These are phyloP conservation scores for Suhomyces prunicola DNA, from an alignment of 805 yeast species.

Conservation along the genomic window DNA sequence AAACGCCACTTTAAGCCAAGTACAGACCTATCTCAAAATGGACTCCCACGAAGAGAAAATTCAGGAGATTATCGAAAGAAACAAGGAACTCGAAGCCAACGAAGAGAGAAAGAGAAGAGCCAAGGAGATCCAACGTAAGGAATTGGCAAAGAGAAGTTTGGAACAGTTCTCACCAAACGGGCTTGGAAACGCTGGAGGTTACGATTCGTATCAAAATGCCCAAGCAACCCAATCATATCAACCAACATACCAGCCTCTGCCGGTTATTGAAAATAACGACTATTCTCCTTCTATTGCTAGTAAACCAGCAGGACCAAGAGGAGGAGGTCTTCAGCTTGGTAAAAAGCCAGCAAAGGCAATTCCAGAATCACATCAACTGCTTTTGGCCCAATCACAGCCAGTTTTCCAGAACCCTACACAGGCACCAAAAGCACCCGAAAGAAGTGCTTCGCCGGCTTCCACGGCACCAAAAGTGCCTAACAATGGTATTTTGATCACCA, in stretches of 20 bases:
- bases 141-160: constrained; percentile 61
- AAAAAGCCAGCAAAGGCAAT: constrained; percentile 38
- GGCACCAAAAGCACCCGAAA: constrained; percentile 13
- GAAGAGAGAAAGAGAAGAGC: constrained; percentile 97
- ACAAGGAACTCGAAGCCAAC: constrained; percentile 94
- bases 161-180: constrained; percentile 36
- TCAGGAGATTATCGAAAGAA: constrained; percentile 95
- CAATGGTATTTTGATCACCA: constrained; percentile 74
- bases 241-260: constrained; percentile 28
- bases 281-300: constrained; percentile 13
- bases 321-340: constrained; percentile 74
- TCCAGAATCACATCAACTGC: constrained; percentile 27
- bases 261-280: constrained; percentile 19
- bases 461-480: constrained; percentile 39
- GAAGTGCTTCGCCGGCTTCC: constrained; percentile 17
- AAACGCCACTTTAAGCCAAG: constrained; percentile 75
- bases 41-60: constrained; percentile 98
- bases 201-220: constrained; percentile 12
- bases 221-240: constrained; percentile 21
- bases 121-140: constrained; percentile 80
- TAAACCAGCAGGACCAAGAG: constrained; percentile 41
- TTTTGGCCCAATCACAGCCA: constrained; percentile 30
- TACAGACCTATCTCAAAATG: constrained; percentile 89
- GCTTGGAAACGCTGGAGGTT: constrained; percentile 13
- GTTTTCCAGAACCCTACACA: constrained; percentile 29